Conservation (phyloP, 2,329 filamentous ascomycete species). For the Pyricularia pennisetigena region DNA sequence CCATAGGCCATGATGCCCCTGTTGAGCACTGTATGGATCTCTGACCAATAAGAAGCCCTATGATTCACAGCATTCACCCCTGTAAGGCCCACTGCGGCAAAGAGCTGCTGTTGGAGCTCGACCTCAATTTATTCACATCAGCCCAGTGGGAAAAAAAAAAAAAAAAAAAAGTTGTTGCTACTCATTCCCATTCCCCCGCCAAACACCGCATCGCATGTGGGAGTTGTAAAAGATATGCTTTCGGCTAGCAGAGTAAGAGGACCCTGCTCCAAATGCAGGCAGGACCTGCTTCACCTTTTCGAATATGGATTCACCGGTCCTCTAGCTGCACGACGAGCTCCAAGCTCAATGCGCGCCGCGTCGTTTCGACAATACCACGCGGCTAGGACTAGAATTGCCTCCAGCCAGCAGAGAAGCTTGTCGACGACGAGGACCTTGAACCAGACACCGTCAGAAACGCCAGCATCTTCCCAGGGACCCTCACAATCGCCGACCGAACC, state of each 20-base stretch:
- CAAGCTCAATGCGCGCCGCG: not conserved
- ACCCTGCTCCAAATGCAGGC: constrained; percentile 12
- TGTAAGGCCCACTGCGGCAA: not conserved
- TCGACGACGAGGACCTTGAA: constrained; percentile 5
- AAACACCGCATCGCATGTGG: not conserved
- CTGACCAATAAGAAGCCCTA: not conserved
- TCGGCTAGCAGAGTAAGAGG: constrained; percentile 4
- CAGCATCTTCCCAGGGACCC: not conserved
- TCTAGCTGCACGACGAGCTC: not conserved
- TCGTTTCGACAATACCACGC: not conserved
- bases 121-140: not conserved
- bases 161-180: not conserved
- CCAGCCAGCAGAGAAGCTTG: constrained; percentile 2
- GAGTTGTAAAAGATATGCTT: not conserved
- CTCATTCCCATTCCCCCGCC: not conserved
- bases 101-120: not conserved
- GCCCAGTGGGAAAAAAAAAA: not conserved
- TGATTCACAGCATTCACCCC: not conserved
- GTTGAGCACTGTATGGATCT: not conserved
- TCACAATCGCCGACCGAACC: not conserved
- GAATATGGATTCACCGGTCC: constrained; percentile 5
- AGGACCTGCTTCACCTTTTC: constrained; percentile 11
- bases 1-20: not conserved
- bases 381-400: not conserved
- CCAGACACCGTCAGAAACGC: not conserved